These are phyloP conservation scores for Linanthus parryae DNA, from an alignment of 148 eudicot genomes.

Conservation along the genomic window DNA sequence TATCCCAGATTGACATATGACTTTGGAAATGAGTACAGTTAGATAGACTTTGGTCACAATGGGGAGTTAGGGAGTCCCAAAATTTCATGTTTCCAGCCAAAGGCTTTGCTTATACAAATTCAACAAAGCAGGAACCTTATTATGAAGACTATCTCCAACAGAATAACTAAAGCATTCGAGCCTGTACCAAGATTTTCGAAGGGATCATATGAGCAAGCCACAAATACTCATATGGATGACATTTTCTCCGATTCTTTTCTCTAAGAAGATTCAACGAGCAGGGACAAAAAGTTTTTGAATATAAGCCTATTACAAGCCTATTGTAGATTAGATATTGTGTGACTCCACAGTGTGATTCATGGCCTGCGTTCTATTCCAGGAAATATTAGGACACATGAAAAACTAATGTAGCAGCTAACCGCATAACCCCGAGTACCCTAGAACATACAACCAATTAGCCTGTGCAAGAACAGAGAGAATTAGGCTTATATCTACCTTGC, in stretches of 20 bases:
- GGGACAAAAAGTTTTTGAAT: no score
- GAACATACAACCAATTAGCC: no score
- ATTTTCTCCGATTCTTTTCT: slow-evolving; percentile 54
- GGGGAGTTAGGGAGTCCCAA: slow-evolving; percentile 35
- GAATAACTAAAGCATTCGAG: slow-evolving; percentile 22
- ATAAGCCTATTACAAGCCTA: no score
- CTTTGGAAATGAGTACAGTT: slow-evolving; percentile 30
- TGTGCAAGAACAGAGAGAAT: no score
- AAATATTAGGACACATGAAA: no score
- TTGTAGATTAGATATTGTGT: no score
- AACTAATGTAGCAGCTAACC: no score
- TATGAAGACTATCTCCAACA: slow-evolving; percentile 7
- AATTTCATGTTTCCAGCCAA: slow-evolving; percentile 23
- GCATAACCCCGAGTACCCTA: no score
- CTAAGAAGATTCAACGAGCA: slow-evolving; percentile 21
- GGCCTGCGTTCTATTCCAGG: no score
- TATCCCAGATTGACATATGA: slow-evolving; percentile 32
- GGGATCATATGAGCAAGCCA: slow-evolving; percentile 14
- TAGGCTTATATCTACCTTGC: no score
- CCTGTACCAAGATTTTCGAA: slow-evolving; percentile 12
- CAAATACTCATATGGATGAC: slow-evolving; percentile 47
- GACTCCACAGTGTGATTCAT: no score
- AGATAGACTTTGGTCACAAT: slow-evolving; percentile 46
- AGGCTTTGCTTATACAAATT: slow-evolving; percentile 8
- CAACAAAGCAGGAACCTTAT: slow-evolving; percentile 12